Percentiles rank a stretch among this genome's conserved stretches.
phyloP scores from a whole-genome alignment of 345 rosid genomes.

The Citrus sp. region DNA sequence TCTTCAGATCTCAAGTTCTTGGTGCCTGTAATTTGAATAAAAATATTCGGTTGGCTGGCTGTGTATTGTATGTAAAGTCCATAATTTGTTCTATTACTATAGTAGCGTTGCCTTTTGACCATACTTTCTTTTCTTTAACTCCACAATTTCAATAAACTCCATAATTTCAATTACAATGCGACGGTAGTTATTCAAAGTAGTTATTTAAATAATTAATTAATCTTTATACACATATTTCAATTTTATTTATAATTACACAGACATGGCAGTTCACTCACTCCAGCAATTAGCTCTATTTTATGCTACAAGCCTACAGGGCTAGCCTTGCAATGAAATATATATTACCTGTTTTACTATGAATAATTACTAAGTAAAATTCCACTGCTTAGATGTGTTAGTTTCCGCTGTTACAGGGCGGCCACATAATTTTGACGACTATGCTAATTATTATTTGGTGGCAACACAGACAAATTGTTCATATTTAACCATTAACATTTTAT shows the following conservation, averaged over 20 bases:
- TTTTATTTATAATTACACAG: no score
- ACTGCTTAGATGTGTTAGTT: not conserved
- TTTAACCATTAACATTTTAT: not conserved
- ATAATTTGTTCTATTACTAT: not conserved
- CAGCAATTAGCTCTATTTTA: no score
- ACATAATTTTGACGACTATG: not conserved
- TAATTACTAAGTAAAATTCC: not conserved
- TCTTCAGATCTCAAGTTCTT: not conserved
- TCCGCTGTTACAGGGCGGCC: not conserved
- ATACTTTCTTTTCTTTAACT: not conserved
- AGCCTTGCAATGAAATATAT: no score
- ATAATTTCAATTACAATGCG: constrained; percentile 5
- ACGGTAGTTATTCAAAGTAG: no score
- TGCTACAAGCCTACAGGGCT: no score
- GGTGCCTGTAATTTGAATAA: not conserved
- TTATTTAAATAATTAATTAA: no score
- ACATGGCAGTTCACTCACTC: no score
- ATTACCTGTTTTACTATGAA: not conserved
- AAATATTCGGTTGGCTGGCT: not conserved
- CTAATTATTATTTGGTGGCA: not conserved
- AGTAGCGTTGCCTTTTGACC: not conserved
- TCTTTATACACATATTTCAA: no score
- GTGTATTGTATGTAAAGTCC: not conserved
- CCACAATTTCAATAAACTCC: not conserved
- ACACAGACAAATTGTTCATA: not conserved